Conservation (phyloP, 2,329 filamentous ascomycete species). For the Neophaeococcomyces mojaviensis region DNA sequence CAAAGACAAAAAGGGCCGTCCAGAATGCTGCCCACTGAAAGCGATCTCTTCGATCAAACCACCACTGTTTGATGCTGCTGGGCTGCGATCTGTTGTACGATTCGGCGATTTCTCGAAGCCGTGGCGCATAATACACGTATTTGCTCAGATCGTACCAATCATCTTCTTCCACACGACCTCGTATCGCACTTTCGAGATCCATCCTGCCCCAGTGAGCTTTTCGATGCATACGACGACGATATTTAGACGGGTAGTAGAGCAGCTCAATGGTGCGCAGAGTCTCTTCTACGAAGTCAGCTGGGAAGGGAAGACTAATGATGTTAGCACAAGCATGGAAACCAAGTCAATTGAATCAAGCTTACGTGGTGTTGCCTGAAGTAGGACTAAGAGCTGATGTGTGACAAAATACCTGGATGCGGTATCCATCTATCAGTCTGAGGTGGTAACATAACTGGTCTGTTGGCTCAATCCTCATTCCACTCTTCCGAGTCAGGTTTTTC, state of each 20-base stretch:
- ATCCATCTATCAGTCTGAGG: no score
- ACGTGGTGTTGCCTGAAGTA: no score
- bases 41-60: conserved; percentile 27
- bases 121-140: conserved; percentile 27
- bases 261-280: conserved; percentile 4
- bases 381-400: no score
- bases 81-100: conserved; percentile 23
- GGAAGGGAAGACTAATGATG: background rate
- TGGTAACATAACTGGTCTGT: no score
- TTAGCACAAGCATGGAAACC: background rate
- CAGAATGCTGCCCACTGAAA: conserved; percentile 31
- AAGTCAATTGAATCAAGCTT: no score
- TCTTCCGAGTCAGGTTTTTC: no score
- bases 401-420: no score
- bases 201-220: background rate
- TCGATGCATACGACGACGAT: background rate
- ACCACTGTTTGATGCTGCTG: conserved; percentile 25
- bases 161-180: background rate
- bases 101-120: conserved; percentile 25
- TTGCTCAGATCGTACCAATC: conserved; percentile 20
- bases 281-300: conserved; percentile 3
- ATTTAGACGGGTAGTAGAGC: conserved; percentile 1
- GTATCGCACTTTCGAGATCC: conserved; percentile 1
- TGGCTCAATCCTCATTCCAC: no score
- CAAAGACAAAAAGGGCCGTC: conserved; percentile 27